Base-by-base conservation (phyloP, 2,329 filamentous ascomycete species). In the Colletotrichum truncatum region DNA sequence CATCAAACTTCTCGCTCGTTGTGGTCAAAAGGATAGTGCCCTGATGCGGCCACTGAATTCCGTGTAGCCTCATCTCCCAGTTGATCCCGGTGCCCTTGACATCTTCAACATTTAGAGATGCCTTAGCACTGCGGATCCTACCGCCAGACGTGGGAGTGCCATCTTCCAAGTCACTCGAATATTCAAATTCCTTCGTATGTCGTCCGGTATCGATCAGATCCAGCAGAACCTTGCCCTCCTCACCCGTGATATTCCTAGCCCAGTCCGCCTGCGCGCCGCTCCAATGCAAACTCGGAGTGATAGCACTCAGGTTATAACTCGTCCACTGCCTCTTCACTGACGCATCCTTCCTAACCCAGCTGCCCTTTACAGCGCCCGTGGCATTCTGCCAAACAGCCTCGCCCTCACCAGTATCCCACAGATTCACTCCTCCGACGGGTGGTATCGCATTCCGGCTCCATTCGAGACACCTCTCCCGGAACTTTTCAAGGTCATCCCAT, bases 1-100 rank as follows among this genome's bases (percentile, higher is more conserved):
- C 94, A n/a, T 91, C 89, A 73, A 96, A 96, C 81, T 97, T 98
- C 74, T 97, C 92, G 76, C 94, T 98, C 49, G 94, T 95, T 1
- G 95, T 98, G 2, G 91, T 93, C 74, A 98, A 81, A 34, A 98
- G 81, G 52, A 96, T 87, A 12, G 89, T 87, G 2, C 96, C 96
- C 67, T 91, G 87, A n/a, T 87, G 85, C 36, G 91, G 89, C 84
- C 94, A 97, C 80, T 98, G 95, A 4, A 97, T 86, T 4, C 96
- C 96, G 77, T 93, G 90, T 52, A 97, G 80, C 54, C 87, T 85
- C 79, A 97, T 89, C 70, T 94, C 91, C 89, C 92, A 94, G 70
- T 88, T 92, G 73, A 90, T 90, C 5, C 91, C 91, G 66, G 87
- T 84, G 70, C 87, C 87, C 60, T 87, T 85, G 41, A 88, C 84